Evolutionary conservation across 108 stramenopile species (phyloP), one percentile per base, ranked within the genome.

Genomic region (Discostella pseudostelligera): DNA sequence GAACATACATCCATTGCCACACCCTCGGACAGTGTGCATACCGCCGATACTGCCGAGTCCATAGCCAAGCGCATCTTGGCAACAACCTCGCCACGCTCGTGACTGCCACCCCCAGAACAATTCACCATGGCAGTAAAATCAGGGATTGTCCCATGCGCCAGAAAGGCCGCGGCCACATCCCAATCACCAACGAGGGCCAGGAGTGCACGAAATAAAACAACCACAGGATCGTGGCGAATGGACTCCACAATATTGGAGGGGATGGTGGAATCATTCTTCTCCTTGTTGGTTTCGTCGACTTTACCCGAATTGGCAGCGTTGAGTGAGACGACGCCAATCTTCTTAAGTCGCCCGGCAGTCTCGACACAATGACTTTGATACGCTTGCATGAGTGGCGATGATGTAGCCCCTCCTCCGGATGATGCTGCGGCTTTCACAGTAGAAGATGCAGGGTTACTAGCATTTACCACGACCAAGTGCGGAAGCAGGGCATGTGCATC

Each of bases 401-500:
- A 51, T 44, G 14, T 16, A 19, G 13, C 65, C 50, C 11, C 56
- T 44, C 37, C 32, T 20, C 8, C 16, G 56, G 55, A n/a, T 56
- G 54, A 73, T 5, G 78, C 66, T 45, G 57, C 14, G 49, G 39
- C 43, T 53, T 28, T 43, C 14, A 19, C 6, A 12, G 47, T 26
- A 4, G 22, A 29, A 29, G 51, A 25, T 22, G 11, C 54, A 62
- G 45, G n/a, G 47, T 8, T 25, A 17, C 36, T 35, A 44, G 28
- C 8, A 44, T 12, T 25, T 14, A 29, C 36, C n/a, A 32, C 58
- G 21, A 16, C 29, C 37, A 68, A 54, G 46, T 70, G 73, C 13
- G 76, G 80, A 17, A 81, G 22, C 19, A 76, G 32, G 13, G 43
- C 62, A 44, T 76, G 74, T n/a, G 86, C 22, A 49, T 84, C 73